Evolutionary conservation across 306 rosid genomes (phyloP).

Genomic region (Cicer pinnatifidum): DNA sequence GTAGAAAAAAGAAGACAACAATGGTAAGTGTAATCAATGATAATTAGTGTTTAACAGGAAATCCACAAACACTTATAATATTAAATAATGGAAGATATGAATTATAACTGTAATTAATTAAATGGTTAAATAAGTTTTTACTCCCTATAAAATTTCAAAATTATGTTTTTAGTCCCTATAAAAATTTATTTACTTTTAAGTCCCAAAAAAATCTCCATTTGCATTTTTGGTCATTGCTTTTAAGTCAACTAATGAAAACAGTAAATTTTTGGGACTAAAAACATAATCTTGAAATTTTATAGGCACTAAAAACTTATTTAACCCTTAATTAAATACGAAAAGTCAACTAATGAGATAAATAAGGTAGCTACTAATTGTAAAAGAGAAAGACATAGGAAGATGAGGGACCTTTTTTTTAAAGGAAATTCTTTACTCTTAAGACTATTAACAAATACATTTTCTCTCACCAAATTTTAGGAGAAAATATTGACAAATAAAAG

Average conservation of each 20-base stretch:
- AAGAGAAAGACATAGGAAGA: background rate
- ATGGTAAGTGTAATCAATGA: background rate
- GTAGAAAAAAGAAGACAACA: background rate
- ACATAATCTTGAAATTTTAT: too few relatives aligned
- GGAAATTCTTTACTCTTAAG: background rate
- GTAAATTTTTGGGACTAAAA: too few relatives aligned
- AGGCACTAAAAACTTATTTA: too few relatives aligned
- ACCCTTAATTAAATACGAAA: background rate
- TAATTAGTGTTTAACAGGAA: background rate
- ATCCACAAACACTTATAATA: background rate
- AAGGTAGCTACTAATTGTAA: background rate
- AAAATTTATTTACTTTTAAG: too few relatives aligned
- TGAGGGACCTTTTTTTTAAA: background rate
- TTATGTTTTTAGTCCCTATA: too few relatives aligned
- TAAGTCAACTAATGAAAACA: too few relatives aligned
- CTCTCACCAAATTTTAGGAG: background rate
- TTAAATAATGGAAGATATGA: constrained; percentile 1
- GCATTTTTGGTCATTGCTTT: too few relatives aligned
- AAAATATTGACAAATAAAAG: background rate
- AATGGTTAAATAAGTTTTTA: too few relatives aligned
- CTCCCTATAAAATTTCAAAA: too few relatives aligned
- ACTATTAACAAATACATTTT: background rate
- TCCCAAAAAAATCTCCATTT: too few relatives aligned
- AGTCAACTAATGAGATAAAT: background rate
- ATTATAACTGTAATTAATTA: background rate